These are phyloP conservation scores for Xylaria grammica DNA, from an alignment of 495 filamentous ascomycete species.

Conservation along the genomic window DNA sequence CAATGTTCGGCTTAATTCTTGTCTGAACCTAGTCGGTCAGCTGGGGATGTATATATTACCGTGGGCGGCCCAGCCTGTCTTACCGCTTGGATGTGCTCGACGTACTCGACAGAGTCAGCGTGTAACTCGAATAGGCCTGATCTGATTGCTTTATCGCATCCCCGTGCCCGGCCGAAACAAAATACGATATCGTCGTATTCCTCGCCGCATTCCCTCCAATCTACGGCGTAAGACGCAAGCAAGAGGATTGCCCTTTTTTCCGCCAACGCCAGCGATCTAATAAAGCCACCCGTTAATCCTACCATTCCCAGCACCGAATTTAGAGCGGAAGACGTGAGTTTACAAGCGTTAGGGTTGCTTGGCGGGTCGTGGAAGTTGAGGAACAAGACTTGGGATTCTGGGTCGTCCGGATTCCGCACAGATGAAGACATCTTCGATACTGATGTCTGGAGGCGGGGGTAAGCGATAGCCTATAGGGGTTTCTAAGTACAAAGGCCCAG, in stretches of 20 bases:
- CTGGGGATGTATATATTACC: neutral
- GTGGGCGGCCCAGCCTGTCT: neutral
- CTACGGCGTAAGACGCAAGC: constrained; percentile 1
- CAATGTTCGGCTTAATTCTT: constrained; percentile 1
- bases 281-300: neutral
- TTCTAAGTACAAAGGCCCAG: neutral
- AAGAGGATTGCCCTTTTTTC: constrained; percentile 6
- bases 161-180: neutral
- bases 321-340: neutral
- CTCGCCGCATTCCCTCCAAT: neutral
- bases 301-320: neutral
- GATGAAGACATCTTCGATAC: neutral
- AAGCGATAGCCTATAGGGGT: too few relatives aligned
- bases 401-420: neutral
- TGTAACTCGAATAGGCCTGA: neutral
- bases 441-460: neutral
- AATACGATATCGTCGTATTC: constrained; percentile 6
- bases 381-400: neutral
- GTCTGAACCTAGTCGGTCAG: neutral
- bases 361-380: neutral
- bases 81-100: neutral
- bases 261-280: neutral
- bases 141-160: neutral
- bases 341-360: neutral
- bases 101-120: neutral